Percentiles rank a stretch among this genome's conserved stretches.
Conservation (phyloP, 2,329 filamentous ascomycete genomes). For the Ascochyta koolunga region DNA sequence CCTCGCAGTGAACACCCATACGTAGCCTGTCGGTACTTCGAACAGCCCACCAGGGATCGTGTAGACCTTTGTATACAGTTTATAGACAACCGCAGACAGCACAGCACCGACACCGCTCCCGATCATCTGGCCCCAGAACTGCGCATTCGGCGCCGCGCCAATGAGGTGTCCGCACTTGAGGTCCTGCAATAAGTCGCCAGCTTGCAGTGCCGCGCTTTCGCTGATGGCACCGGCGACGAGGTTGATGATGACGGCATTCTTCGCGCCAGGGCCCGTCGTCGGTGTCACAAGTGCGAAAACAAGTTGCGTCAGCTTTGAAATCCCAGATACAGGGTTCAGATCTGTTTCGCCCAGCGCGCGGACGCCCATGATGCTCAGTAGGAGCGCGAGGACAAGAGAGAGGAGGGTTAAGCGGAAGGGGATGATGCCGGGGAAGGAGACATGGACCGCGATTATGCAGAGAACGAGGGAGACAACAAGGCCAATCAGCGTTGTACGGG, state of each 20-base stretch:
- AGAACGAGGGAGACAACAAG: conserved; percentile 77
- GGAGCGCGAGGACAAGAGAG: conserved; percentile 77
- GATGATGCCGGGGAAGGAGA: conserved; percentile 83
- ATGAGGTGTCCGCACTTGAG: conserved; percentile 94
- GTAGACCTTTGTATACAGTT: conserved; percentile 89
- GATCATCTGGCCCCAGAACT: conserved; percentile 96
- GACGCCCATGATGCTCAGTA: conserved; percentile 69
- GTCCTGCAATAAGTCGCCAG: conserved; percentile 95
- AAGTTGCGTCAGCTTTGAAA: conserved; percentile 94
- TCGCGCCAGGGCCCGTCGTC: conserved; percentile 55
- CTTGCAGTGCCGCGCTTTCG: conserved; percentile 86
- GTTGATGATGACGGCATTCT: conserved; percentile 92
- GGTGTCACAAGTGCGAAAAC: conserved; percentile 93
- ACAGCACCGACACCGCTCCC: conserved; percentile 86
- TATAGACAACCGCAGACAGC: conserved; percentile 84
- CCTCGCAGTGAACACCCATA: conserved; percentile 96
- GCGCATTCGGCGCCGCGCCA: conserved; percentile 88
- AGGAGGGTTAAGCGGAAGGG: conserved; percentile 82
- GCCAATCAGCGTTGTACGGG: conserved; percentile 72
- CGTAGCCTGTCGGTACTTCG: conserved; percentile 90
- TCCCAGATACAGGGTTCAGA: conserved; percentile 93
- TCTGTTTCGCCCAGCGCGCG: conserved; percentile 80
- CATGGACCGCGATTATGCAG: conserved; percentile 80
- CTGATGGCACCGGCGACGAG: conserved; percentile 89
- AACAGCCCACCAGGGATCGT: conserved; percentile 87